These are phyloP conservation scores for Ceratocystis destructans DNA, from an alignment of 2,329 filamentous ascomycete genomes.

Conservation along the genomic window DNA sequence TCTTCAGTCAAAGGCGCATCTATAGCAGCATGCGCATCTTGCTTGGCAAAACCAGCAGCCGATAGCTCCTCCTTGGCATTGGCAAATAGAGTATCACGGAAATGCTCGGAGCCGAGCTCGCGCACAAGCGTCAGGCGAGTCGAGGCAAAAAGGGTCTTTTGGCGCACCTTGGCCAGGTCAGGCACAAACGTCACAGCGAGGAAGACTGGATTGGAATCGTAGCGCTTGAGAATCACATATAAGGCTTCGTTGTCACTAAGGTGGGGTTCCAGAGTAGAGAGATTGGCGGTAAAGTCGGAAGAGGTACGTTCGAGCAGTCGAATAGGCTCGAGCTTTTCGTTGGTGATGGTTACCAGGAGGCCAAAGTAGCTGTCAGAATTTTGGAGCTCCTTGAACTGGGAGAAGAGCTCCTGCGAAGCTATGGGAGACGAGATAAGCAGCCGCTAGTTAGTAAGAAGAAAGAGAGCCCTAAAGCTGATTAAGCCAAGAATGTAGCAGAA, in stretches of 20 bases:
- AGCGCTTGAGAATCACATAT: conserved; percentile 62
- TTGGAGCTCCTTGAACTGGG: conserved; percentile 58
- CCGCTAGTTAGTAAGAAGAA: not conserved
- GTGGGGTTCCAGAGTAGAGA: conserved; percentile 47
- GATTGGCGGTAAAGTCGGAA: conserved; percentile 48
- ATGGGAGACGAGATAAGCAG: conserved; percentile 14
- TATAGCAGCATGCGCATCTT: conserved; percentile 51
- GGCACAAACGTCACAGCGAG: conserved; percentile 67
- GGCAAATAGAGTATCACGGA: conserved; percentile 61
- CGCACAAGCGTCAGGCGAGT: conserved; percentile 62
- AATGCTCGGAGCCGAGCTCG: conserved; percentile 66
- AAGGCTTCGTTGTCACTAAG: conserved; percentile 53
- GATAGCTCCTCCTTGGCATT: conserved; percentile 58
- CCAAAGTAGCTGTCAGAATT: conserved; percentile 49
- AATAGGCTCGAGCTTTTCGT: conserved; percentile 53
- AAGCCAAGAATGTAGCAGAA: not conserved
- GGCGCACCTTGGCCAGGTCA: conserved; percentile 61
- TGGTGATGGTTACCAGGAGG: conserved; percentile 55
- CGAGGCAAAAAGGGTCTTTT: conserved; percentile 76
- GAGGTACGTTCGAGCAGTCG: conserved; percentile 39
- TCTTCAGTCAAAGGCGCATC: conserved; percentile 66
- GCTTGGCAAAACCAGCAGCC: conserved; percentile 53
- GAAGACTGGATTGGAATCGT: conserved; percentile 44
- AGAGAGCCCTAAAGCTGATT: not conserved
- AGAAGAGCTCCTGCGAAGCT: conserved; percentile 66